phyloP scores from a whole-genome alignment of 148 eudicot species.

The Rhododendron kiyosumense region DNA sequence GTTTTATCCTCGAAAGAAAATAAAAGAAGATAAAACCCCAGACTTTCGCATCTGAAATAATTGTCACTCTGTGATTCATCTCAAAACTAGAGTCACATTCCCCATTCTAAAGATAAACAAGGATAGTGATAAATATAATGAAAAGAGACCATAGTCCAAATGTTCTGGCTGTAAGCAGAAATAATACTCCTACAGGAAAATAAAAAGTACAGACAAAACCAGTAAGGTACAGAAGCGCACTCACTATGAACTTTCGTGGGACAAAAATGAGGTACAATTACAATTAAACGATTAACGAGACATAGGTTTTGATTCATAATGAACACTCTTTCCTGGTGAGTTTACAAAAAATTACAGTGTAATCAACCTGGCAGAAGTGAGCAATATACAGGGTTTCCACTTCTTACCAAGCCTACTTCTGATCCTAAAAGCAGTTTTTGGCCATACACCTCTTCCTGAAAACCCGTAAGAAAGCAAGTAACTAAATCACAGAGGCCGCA shows the following conservation, averaged over 20 bases:
- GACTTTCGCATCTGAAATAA: not conserved
- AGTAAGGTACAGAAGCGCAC: not conserved
- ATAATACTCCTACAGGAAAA: not conserved
- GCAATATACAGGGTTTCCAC: not conserved
- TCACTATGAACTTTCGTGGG: not conserved
- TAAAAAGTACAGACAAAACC: not conserved
- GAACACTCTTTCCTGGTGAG: not conserved
- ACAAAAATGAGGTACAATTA: not conserved
- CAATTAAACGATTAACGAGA: not conserved
- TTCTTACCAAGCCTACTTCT: not conserved
- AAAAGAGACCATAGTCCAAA: not conserved
- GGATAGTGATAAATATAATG: not conserved
- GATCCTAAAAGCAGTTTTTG: not conserved
- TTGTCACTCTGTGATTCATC: not conserved
- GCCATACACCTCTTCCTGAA: not conserved
- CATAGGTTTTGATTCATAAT: not conserved
- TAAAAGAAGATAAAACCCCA: too few species aligned
- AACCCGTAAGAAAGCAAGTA: not conserved
- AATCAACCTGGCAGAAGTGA: not conserved
- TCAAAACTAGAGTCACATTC: not conserved
- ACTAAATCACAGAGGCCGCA: conserved; percentile 51
- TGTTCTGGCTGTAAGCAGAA: not conserved
- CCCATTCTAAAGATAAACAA: not conserved
- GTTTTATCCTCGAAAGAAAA: not conserved
- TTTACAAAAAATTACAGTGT: not conserved